A percentile compares a stretch with the other conserved stretches of the same genome.
These are phyloP conservation scores for Dunaliella sp. DNA, from an alignment of 139 green algal genomes.

Conservation along the genomic window DNA sequence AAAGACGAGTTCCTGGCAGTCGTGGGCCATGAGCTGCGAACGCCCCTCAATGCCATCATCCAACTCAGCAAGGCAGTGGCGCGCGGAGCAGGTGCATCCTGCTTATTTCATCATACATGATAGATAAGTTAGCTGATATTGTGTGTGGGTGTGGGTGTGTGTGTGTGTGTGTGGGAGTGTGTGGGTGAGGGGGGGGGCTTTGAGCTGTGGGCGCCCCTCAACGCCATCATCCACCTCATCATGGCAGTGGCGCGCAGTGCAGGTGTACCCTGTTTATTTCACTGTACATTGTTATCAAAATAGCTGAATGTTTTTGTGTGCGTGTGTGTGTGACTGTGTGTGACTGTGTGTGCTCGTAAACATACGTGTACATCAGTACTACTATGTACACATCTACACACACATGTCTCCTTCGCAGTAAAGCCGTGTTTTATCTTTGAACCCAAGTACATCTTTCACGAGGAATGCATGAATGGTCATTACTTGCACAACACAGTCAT, in stretches of 20 bases:
- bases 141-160: slow-evolving; percentile 1
- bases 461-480: too few relatives aligned
- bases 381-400: background rate
- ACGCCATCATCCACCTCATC: slow-evolving; percentile 64
- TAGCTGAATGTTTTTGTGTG: background rate
- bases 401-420: too few relatives aligned
- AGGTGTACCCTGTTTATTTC: background rate
- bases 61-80: slow-evolving; percentile 27
- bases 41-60: slow-evolving; percentile 74
- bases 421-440: too few relatives aligned
- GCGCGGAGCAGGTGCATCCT: background rate
- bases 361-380: too few relatives aligned
- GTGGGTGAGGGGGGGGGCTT: slow-evolving; percentile 27
- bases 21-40: slow-evolving; percentile 70
- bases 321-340: background rate
- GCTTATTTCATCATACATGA: background rate
- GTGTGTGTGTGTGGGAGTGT: background rate
- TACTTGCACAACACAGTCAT: background rate
- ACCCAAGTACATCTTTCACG: too few relatives aligned
- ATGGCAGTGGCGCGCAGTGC: background rate
- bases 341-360: too few relatives aligned
- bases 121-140: background rate
- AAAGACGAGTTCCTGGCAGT: slow-evolving; percentile 66
- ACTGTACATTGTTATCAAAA: background rate
- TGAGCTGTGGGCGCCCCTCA: slow-evolving; percentile 72